Evolutionary conservation across 1,284 basidiomycete genomes (phyloP), one percentile per base, ranked within the genome.

Genomic region (Coniferiporia weirii): DNA sequence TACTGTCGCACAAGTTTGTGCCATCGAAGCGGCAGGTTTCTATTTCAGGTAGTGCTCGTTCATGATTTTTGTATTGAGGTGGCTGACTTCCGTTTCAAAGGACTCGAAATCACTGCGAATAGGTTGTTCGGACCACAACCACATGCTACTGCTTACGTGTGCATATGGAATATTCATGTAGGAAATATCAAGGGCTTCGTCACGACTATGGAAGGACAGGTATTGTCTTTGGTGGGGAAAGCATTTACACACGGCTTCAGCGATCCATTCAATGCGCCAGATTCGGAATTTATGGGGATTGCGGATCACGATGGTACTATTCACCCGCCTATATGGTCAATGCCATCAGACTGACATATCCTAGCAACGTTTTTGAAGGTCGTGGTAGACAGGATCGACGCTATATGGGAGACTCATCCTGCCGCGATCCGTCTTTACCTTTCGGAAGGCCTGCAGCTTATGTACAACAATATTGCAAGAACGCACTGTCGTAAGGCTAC

Each of bases 81-180:
- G 35, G 7, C 9, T 35, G 52, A 48, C 54, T 59, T 59, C 53
- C 68, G 68, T 62, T 73, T 53, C 19, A 19, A 61, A 92, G 90
- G 90, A 8, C 71, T 96, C 61, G 83, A 90, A 61, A 82, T 97
- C 58, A 83, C 83, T 22, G 87, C 91, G 1, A 85, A 95, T 68
- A 83, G 94, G 38, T 73, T 97, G 12, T 95, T 96, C 67, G 94
- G 94, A 3, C 90, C 91, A 9, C 84, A 85, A 60, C 94, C 94
- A 1, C 79, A 81, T n/a, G 90, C 88, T 0, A 75, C 88, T 0
- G 88, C 93, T 0, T 97, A 97, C 68, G 76, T 95, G 7, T 96
- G 93, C 68, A 81, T 95, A 4, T 97, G 94, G 95, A 91, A 95
- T 66, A 80, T 94, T 48, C 73, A 74, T 19, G 48, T 93, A 22